A percentile compares a stretch with the other conserved stretches of the same genome.
phyloP scores from a whole-genome alignment of 768 basidiomycete genomes.

The Kondoa malvinella region DNA sequence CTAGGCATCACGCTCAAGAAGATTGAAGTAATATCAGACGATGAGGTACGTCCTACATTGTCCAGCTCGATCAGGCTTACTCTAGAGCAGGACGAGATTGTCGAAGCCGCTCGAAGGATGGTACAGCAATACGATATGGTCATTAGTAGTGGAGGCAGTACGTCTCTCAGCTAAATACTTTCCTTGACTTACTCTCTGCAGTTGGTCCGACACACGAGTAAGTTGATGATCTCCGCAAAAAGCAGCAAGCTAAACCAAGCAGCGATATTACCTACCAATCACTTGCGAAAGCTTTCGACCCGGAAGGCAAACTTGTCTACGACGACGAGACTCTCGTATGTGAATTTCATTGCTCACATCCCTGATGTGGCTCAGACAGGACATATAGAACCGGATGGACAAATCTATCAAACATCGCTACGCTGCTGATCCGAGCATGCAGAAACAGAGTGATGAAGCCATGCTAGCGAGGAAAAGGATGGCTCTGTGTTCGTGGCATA shows the following conservation, averaged over 20 bases:
- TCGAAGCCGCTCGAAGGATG: conserved; percentile 71
- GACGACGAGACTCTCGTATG: conserved; percentile 52
- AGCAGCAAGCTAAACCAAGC: background rate
- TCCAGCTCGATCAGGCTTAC: too few species aligned
- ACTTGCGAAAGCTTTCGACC: conserved; percentile 62
- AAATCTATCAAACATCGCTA: conserved; percentile 44
- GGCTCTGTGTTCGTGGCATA: conserved; percentile 43
- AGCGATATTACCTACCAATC: conserved; percentile 65
- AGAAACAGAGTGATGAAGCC: conserved; percentile 56
- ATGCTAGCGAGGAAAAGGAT: conserved; percentile 60
- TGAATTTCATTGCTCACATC: background rate
- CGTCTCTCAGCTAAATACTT: conserved; percentile 73
- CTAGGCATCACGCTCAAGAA: conserved; percentile 61
- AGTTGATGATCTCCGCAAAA: background rate
- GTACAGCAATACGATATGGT: conserved; percentile 72
- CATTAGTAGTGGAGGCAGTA: conserved; percentile 77
- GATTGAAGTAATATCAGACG: conserved; percentile 79
- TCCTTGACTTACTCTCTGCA: conserved; percentile 6
- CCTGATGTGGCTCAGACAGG: conserved; percentile 10
- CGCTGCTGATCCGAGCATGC: conserved; percentile 33
- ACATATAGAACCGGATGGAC: conserved; percentile 41
- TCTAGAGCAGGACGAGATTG: conserved; percentile 73
- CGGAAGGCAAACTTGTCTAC: conserved; percentile 40
- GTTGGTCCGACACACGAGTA: background rate
- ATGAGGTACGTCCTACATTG: too few species aligned